Base-by-base conservation (phyloP, 352 stramenopile genomes). In the Plasmopara muralis region DNA sequence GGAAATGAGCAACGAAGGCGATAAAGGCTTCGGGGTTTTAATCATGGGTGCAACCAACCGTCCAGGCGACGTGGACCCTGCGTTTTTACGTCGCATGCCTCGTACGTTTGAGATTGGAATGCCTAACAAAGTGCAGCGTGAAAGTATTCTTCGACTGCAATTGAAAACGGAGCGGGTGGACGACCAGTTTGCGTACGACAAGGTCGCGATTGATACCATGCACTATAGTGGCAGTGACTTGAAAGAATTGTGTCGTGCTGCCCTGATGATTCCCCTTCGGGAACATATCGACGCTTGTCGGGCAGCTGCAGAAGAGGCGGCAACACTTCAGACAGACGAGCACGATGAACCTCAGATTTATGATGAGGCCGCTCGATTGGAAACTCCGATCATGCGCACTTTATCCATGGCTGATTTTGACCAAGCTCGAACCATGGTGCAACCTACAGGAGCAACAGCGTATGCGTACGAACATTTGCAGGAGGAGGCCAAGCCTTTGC, bases 11-110 rank as follows among this genome's bases (percentile, higher is more conserved):
- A 85, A 58, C 13, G 76, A 61, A 34, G 66, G 92, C 12, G 67
- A 72, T 41, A 51, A 47, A 25, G 84, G 78, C 46, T 92, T 88
- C 57, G 87, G 87, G 41, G 92, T 99, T 38, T 93, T 99, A 54
- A 86, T 99, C 14, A 78, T 99, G 54, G 96, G 95, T 16, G 95
- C 95, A 2, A 99, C 95, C 0, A 99, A 99, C 66, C 87, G 89
- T 1, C 89, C 89, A 0, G 74, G 74, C 1, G 89, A 96, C 31
- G 80, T 97, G 2, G 92, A 98, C 63, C 75, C 86, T 34, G 96
- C 96, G 12, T 98, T 99, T 65, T 67, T 98, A 14, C 86, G 96
- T 34, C 87, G 96, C 18, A 92, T 99, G 66, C 95, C 96, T n/a
- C 84, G 95, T 15, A 89, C 90, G 31, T 98, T 98, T 63, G 80